A percentile compares a stretch with the other conserved stretches of the same genome.
phyloP scores from a whole-genome alignment of 768 basidiomycete genomes.

The Phaeolepiota aurea region DNA sequence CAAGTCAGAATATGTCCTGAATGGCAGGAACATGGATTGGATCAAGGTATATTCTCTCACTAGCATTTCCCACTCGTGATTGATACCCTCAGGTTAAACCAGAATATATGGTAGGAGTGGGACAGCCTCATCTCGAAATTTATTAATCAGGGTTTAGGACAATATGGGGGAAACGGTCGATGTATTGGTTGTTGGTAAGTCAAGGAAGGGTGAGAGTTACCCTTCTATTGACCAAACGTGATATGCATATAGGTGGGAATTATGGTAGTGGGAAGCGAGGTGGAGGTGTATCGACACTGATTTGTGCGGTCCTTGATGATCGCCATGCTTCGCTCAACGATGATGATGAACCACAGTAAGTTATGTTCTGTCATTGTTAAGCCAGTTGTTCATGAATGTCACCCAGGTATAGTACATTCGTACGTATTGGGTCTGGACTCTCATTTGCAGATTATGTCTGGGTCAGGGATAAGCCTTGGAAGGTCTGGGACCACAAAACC shows the following conservation, averaged over 20 bases:
- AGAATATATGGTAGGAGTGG: slow-evolving; percentile 63
- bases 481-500: slow-evolving; percentile 62
- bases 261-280: slow-evolving; percentile 83
- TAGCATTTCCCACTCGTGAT: slow-evolving; percentile 4
- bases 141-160: slow-evolving; percentile 39
- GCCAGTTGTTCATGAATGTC: slow-evolving; percentile 1
- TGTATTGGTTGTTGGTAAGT: slow-evolving; percentile 78
- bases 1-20: slow-evolving; percentile 69
- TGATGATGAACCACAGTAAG: slow-evolving; percentile 60
- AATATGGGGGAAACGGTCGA: slow-evolving; percentile 92
- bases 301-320: slow-evolving; percentile 86
- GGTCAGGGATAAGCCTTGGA: slow-evolving; percentile 81
- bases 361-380: neutral
- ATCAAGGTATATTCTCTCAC: slow-evolving; percentile 72
- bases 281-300: slow-evolving; percentile 82
- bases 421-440: slow-evolving; percentile 85
- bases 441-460: slow-evolving; percentile 81
- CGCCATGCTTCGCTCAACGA: slow-evolving; percentile 37
- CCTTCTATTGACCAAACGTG: too few species aligned
- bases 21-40: slow-evolving; percentile 88
- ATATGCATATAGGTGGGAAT: slow-evolving; percentile 59
- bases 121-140: neutral
- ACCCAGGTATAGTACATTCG: slow-evolving; percentile 75
- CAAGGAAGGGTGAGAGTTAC: too few species aligned
- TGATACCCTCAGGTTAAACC: slow-evolving; percentile 55